These are phyloP conservation scores for Apiospora sp. DNA, from an alignment of 2,329 filamentous ascomycete species.

Conservation along the genomic window DNA sequence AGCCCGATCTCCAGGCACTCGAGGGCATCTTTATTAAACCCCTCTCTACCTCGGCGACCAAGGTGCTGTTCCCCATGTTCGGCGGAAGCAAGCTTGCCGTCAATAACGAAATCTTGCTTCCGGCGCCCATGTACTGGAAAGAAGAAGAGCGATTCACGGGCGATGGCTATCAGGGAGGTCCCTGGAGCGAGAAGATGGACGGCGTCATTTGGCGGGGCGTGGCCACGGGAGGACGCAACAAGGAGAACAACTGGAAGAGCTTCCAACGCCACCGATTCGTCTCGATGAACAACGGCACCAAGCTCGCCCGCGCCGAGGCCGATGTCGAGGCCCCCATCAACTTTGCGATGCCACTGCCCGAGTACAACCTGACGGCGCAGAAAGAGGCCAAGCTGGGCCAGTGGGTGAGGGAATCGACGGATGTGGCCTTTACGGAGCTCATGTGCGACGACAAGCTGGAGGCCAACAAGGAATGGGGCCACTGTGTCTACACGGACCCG, in stretches of 20 bases:
- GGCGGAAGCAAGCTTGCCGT: slow-evolving; percentile 73
- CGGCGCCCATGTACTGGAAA: slow-evolving; percentile 74
- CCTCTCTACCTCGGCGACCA: slow-evolving; percentile 63
- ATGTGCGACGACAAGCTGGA: slow-evolving; percentile 51
- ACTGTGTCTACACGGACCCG: slow-evolving; percentile 58
- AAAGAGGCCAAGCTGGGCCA: slow-evolving; percentile 52
- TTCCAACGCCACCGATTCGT: slow-evolving; percentile 82
- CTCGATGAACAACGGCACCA: slow-evolving; percentile 74
- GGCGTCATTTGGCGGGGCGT: slow-evolving; percentile 71
- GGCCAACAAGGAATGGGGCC: slow-evolving; percentile 43
- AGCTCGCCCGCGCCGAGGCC: slow-evolving; percentile 57
- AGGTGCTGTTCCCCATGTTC: slow-evolving; percentile 69
- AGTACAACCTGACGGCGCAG: slow-evolving; percentile 58
- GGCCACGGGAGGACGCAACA: slow-evolving; percentile 69
- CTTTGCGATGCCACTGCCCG: slow-evolving; percentile 58
- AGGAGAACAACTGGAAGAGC: slow-evolving; percentile 69
- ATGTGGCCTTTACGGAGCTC: slow-evolving; percentile 63
- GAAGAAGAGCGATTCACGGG: slow-evolving; percentile 69
- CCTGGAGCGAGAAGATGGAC: slow-evolving; percentile 65
- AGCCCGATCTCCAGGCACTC: slow-evolving; percentile 68
- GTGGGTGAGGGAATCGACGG: slow-evolving; percentile 59
- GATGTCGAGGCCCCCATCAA: slow-evolving; percentile 54
- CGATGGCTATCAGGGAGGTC: slow-evolving; percentile 57
- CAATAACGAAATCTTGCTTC: slow-evolving; percentile 75
- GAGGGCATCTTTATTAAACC: slow-evolving; percentile 72